Conservation (phyloP, 257 asterid genomes). For the Fraxinus anomala region DNA sequence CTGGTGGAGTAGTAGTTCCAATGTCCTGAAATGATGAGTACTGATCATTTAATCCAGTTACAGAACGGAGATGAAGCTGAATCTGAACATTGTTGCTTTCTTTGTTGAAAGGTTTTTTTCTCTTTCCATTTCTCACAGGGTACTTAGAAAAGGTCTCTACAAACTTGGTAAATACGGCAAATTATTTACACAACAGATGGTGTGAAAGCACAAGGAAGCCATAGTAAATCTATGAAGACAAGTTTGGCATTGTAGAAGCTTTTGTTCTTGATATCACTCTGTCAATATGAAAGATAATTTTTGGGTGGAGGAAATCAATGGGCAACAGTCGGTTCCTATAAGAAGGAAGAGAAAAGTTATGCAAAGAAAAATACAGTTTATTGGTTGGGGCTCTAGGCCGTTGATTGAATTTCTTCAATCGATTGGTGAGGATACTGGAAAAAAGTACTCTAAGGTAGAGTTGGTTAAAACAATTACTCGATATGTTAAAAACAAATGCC, state of each 20-base stretch:
- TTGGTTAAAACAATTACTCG: slow-evolving; percentile 51
- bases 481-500: slow-evolving; percentile 58
- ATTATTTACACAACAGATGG: background rate
- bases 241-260: slow-evolving; percentile 18
- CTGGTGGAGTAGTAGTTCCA: background rate
- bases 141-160: background rate
- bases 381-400: slow-evolving; percentile 83
- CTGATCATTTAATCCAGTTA: background rate
- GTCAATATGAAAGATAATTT: slow-evolving; percentile 52
- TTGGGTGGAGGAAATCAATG: slow-evolving; percentile 68
- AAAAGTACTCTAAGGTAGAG: slow-evolving; percentile 53
- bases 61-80: background rate
- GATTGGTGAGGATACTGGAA: slow-evolving; percentile 63
- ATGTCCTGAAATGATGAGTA: background rate
- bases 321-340: slow-evolving; percentile 30
- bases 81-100: background rate
- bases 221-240: slow-evolving; percentile 16
- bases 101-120: background rate
- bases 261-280: slow-evolving; percentile 5
- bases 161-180: slow-evolving; percentile 18
- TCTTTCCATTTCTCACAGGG: background rate
- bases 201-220: slow-evolving; percentile 12
- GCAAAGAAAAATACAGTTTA: slow-evolving; percentile 54
- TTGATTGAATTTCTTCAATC: slow-evolving; percentile 78
- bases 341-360: slow-evolving; percentile 66